Conservation (phyloP, 2,329 filamentous ascomycete genomes). For the Aureobasidium lini region DNA sequence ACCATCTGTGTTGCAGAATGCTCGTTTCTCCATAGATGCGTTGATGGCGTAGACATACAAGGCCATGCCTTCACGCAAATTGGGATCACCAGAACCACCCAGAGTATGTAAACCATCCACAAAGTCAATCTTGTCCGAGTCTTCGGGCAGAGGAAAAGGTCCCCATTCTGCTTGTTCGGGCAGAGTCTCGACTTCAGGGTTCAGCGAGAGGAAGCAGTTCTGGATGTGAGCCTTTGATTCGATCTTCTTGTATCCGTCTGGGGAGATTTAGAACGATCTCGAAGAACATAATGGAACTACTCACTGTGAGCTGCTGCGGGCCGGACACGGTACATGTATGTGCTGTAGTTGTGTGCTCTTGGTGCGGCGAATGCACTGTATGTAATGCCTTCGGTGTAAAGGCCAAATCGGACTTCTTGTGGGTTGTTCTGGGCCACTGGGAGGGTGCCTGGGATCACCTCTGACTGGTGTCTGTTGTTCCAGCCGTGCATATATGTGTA, state of each 20-base stretch:
- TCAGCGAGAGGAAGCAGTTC: constrained; percentile 42
- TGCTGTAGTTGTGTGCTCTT: constrained; percentile 34
- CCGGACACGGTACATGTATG: constrained; percentile 39
- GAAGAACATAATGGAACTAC: constrained; percentile 22
- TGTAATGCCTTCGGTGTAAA: constrained; percentile 41
- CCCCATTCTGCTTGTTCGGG: constrained; percentile 45
- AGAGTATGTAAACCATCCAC: constrained; percentile 43
- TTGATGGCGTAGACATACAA: constrained; percentile 45
- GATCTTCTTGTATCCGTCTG: constrained; percentile 17
- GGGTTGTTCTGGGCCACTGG: constrained; percentile 37
- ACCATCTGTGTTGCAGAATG: constrained; percentile 39
- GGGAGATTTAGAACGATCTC: not conserved
- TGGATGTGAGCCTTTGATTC: constrained; percentile 25
- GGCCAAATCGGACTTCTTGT: constrained; percentile 35
- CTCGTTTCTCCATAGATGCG: constrained; percentile 37
- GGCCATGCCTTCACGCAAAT: constrained; percentile 43
- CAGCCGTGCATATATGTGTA: constrained; percentile 33
- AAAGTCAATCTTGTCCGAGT: constrained; percentile 38
- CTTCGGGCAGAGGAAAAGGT: constrained; percentile 33
- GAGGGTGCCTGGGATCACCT: constrained; percentile 37
- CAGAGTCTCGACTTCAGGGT: constrained; percentile 39
- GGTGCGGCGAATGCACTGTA: constrained; percentile 38
- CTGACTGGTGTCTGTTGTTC: constrained; percentile 33
- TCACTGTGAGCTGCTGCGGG: constrained; percentile 35
- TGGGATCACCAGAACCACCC: constrained; percentile 44